phyloP scores from a whole-genome alignment of 2,329 filamentous ascomycete species.

The Colletotrichum eleusines region DNA sequence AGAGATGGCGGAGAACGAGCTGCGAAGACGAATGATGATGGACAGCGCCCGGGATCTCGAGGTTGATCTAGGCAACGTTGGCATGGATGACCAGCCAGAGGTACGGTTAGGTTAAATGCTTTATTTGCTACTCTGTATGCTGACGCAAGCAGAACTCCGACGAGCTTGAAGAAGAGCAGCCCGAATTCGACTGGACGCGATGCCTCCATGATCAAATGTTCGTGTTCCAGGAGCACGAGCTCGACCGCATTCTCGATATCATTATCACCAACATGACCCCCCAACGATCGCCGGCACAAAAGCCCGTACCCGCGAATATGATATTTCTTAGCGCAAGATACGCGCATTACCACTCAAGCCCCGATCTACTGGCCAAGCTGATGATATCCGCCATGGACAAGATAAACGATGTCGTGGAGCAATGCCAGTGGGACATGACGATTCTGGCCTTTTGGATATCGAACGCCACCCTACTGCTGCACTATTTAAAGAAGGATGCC shows the following conservation, averaged over 20 bases:
- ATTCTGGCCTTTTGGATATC: conserved; percentile 99
- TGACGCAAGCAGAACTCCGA: conserved; percentile 56
- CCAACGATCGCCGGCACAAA: conserved; percentile 94
- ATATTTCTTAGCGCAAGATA: conserved; percentile 96
- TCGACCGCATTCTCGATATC: conserved; percentile 92
- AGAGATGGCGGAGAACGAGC: conserved; percentile 95
- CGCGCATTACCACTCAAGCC: conserved; percentile 94
- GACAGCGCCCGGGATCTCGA: conserved; percentile 97
- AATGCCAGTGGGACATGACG: conserved; percentile 99
- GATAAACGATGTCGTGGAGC: conserved; percentile 97
- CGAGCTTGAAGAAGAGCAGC: conserved; percentile 87
- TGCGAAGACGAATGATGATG: conserved; percentile 98
- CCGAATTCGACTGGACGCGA: conserved; percentile 95
- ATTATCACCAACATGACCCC: conserved; percentile 99
- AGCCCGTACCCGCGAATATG: conserved; percentile 96
- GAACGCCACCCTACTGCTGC: conserved; percentile 92
- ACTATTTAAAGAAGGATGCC: conserved; percentile 87
- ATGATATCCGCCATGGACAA: conserved; percentile 91
- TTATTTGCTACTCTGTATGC: conserved; percentile 44
- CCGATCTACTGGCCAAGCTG: conserved; percentile 83
- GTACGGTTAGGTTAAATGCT: conserved; percentile 59
- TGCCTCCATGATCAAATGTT: conserved; percentile 99
- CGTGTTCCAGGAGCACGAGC: conserved; percentile 95
- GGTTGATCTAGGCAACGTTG: conserved; percentile 94
- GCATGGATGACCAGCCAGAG: conserved; percentile 95